Evolutionary conservation across 148 eudicot genomes (phyloP).

Genomic region (Pouteria glomerata): DNA sequence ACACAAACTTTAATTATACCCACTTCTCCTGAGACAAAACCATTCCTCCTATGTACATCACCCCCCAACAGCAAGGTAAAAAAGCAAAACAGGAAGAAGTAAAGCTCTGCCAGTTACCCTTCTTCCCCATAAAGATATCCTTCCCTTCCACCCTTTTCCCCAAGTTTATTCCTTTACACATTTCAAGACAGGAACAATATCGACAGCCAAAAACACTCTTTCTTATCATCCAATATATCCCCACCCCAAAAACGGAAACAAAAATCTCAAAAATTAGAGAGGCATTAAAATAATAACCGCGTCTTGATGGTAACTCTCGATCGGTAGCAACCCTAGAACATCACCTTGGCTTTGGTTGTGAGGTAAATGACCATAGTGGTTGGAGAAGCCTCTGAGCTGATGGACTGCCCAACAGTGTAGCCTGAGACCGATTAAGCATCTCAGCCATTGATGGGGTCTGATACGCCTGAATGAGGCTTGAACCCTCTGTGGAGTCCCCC

Average conservation of each 20-base stretch:
- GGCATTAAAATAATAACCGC: neutral
- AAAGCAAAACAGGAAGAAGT: constrained; percentile 12
- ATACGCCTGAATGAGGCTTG: constrained; percentile 50
- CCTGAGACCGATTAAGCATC: constrained; percentile 68
- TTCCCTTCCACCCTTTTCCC: neutral
- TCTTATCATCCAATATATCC: neutral
- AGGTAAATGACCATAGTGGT: constrained; percentile 36
- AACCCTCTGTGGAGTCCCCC: constrained; percentile 61
- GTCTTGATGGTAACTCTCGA: neutral
- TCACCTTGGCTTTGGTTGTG: constrained; percentile 45
- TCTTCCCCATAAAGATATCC: constrained; percentile 1
- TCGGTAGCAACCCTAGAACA: neutral
- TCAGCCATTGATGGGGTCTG: constrained; percentile 67
- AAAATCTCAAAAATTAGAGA: neutral
- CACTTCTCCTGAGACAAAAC: constrained; percentile 5
- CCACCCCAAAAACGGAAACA: constrained; percentile 13
- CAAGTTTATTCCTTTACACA: constrained; percentile 26
- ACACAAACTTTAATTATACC: constrained; percentile 27
- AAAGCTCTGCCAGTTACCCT: constrained; percentile 14
- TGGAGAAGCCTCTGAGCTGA: constrained; percentile 33
- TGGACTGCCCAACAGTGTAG: constrained; percentile 40
- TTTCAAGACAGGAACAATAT: constrained; percentile 14
- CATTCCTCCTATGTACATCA: constrained; percentile 38
- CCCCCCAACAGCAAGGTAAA: constrained; percentile 29
- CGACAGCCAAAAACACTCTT: constrained; percentile 12